These are phyloP conservation scores for Penicillium coprophilum DNA, from an alignment of 495 filamentous ascomycete genomes.

Conservation along the genomic window DNA sequence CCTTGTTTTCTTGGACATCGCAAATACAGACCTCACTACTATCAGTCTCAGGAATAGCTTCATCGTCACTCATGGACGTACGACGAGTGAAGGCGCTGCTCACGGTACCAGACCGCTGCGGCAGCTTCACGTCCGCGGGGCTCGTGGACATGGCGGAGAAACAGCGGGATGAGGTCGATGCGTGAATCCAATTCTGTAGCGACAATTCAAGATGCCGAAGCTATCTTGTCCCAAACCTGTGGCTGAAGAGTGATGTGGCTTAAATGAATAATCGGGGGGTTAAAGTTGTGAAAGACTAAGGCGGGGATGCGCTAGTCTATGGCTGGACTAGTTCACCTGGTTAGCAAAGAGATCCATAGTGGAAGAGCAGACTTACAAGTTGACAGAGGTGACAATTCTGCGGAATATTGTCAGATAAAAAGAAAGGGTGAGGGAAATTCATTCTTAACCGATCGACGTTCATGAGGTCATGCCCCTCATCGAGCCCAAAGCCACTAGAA, in stretches of 20 bases:
- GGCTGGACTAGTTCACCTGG: conserved; percentile 17
- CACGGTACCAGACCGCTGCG: conserved; percentile 56
- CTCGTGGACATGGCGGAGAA: conserved; percentile 34
- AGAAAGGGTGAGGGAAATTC: neutral
- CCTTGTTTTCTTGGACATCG: neutral
- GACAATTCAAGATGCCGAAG: neutral
- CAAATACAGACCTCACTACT: conserved; percentile 64
- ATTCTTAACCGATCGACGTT: conserved; percentile 21
- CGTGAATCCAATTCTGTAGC: neutral
- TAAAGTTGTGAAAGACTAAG: conserved; percentile 1
- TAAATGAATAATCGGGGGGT: neutral
- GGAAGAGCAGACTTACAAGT: neutral
- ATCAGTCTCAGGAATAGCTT: conserved; percentile 74
- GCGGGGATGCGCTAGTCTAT: conserved; percentile 23
- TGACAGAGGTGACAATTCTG: neutral
- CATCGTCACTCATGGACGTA: conserved; percentile 51
- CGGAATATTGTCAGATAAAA: neutral
- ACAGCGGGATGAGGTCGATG: conserved; percentile 1
- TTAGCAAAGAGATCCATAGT: neutral
- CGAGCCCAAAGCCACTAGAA: conserved; percentile 7
- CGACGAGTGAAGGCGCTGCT: conserved; percentile 45
- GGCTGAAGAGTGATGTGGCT: conserved; percentile 1
- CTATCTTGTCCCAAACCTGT: neutral
- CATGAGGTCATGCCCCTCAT: conserved; percentile 27
- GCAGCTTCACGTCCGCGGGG: conserved; percentile 47